These are phyloP conservation scores for Aspergillus sp. DNA, from an alignment of 2,329 filamentous ascomycete genomes.

Conservation along the genomic window DNA sequence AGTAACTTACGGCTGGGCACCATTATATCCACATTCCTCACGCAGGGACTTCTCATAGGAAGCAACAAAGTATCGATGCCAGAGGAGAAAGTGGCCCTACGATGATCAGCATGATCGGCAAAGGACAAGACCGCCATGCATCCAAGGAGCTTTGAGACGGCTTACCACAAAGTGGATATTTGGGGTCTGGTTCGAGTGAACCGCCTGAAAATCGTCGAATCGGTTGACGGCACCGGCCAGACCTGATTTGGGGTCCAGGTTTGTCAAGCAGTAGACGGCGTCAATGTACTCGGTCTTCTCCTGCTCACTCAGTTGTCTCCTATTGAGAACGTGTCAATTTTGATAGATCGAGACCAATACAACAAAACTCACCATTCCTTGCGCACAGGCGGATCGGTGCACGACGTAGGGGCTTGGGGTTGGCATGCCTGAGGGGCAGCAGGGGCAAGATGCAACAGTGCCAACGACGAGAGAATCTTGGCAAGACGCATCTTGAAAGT, in stretches of 20 bases:
- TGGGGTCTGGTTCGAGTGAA: slow-evolving; percentile 16
- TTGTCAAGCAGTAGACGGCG: slow-evolving; percentile 17
- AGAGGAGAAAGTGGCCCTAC: slow-evolving; percentile 36
- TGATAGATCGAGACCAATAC: background rate
- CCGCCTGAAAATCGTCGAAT: slow-evolving; percentile 19
- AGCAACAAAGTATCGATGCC: slow-evolving; percentile 45
- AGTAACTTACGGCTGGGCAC: slow-evolving; percentile 39
- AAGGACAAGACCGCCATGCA: background rate
- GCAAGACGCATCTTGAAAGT: slow-evolving; percentile 10
- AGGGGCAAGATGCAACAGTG: slow-evolving; percentile 7
- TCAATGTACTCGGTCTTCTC: slow-evolving; percentile 13
- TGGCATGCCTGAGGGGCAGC: background rate
- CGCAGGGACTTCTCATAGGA: slow-evolving; percentile 44
- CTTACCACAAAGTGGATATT: slow-evolving; percentile 18
- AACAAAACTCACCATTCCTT: slow-evolving; percentile 19
- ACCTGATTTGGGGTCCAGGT: slow-evolving; percentile 11
- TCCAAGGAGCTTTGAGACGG: too few relatives aligned
- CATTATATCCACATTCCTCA: slow-evolving; percentile 45
- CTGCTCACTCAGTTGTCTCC: slow-evolving; percentile 9
- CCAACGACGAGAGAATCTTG: slow-evolving; percentile 8
- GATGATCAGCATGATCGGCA: slow-evolving; percentile 11
- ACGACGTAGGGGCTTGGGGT: background rate
- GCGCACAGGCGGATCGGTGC: slow-evolving; percentile 14
- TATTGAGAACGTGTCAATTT: background rate
- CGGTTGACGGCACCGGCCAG: slow-evolving; percentile 12